Percentiles rank a stretch among this genome's conserved stretches.
Evolutionary conservation across 306 rosid genomes (phyloP).

Genomic region (Ormosia emarginata): DNA sequence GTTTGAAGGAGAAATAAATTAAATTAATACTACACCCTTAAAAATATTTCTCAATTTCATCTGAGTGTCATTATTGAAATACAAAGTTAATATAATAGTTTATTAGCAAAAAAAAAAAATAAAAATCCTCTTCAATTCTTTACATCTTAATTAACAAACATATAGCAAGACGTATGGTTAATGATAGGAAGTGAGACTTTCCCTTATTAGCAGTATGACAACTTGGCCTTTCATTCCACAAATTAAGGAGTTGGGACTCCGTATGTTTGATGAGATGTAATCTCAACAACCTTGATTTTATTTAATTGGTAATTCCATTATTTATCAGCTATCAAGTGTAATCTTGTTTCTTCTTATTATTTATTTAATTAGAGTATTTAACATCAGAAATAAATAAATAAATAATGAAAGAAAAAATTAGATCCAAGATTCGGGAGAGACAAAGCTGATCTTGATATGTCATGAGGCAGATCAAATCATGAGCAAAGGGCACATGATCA

Average conservation of each 20-base stretch:
- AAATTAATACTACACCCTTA: neutral
- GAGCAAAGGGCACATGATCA: constrained; percentile 25
- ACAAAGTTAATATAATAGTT: neutral
- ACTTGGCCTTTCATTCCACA: neutral
- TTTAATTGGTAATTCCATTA: neutral
- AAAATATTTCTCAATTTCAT: neutral
- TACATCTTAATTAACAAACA: neutral
- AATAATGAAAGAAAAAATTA: neutral
- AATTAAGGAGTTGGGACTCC: neutral
- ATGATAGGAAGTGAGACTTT: neutral
- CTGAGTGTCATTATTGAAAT: neutral
- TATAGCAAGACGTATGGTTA: neutral
- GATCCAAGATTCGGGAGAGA: constrained; percentile 31
- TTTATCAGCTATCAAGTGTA: neutral
- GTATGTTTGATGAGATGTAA: neutral
- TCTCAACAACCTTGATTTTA: neutral
- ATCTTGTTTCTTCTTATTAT: neutral
- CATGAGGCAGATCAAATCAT: constrained; percentile 38
- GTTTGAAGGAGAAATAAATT: neutral
- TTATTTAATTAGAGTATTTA: neutral
- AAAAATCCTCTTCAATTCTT: neutral
- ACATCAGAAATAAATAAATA: neutral
- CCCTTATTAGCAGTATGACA: neutral
- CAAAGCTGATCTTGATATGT: constrained; percentile 19
- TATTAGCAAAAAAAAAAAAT: neutral